Evolutionary conservation across 2,329 filamentous ascomycete species (phyloP), one percentile per base, ranked within the genome.

Genomic region (Lasiodiplodia sp.): DNA sequence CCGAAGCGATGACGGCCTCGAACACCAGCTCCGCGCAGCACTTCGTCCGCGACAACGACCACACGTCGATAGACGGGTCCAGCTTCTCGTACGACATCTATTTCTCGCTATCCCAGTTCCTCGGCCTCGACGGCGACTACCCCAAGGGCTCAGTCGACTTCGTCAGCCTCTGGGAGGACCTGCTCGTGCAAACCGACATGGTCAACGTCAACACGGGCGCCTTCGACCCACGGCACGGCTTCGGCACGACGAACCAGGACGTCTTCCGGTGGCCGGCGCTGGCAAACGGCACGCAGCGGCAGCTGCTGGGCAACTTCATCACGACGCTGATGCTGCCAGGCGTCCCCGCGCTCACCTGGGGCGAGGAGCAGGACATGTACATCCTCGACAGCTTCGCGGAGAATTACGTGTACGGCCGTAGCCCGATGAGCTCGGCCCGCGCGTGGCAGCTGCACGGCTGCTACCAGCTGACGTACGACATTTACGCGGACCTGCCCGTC

Each of bases 381-480:
- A 83, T 91, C 49, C 91, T 87, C 74, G 89, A 89, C 23, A 85
- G 89, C 69, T 89, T 88, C 0, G 88, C 88, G 3, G 79, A 80
- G 67, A 90, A 91, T 72, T 91, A 91, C 73, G 83, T 91, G 44
- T 91, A 87, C 73, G 88, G 88, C 21, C 85, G 88, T 71, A 86
- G 88, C 73, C 79, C 88, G 2, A 90, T 91, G 85, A 85, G 86
- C 10, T 83, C 87, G 2, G 82, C 87, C 1, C 85, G 84, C 3
- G 88, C 88, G 2, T 91, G 88, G 88, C 86, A 88, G 72, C 82
- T 84, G 38, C 88, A 91, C 72, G 89, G 88, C 6, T 91, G 89
- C 74, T 90, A 90, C 77, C 79, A 80, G 16, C 80, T 89, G 3
- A 81, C 82, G 28, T 85, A 85, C 38, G 82, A 83, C 2, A 86